phyloP scores from a whole-genome alignment of 73 alveolate species.

The Paraurostyla sp. region DNA sequence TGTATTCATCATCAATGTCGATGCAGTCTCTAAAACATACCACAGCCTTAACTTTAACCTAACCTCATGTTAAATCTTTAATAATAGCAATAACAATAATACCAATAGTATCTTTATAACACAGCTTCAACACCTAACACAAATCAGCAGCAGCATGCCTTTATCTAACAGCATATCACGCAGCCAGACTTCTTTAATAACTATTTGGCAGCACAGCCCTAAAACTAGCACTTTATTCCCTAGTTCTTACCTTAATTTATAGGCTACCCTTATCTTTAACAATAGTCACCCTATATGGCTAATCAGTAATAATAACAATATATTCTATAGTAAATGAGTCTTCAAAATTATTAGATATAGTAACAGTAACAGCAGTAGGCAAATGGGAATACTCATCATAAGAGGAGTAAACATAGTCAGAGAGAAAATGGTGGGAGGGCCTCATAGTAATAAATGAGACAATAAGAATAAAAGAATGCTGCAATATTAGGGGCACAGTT shows the following conservation, averaged over 20 bases:
- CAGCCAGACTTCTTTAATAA: background rate
- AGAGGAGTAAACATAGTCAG: background rate
- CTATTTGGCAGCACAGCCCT: background rate
- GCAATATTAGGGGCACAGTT: background rate
- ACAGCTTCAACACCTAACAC: no score
- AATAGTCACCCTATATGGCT: background rate
- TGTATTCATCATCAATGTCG: background rate
- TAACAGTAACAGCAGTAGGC: background rate
- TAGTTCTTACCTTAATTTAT: background rate
- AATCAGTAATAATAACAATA: no score
- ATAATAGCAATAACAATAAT: background rate
- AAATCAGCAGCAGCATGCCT: background rate
- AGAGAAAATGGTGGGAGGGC: background rate
- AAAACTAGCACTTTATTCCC: background rate
- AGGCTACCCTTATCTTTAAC: background rate
- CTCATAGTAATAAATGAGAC: background rate
- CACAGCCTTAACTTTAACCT: background rate
- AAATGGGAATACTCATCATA: background rate
- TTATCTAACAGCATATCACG: background rate
- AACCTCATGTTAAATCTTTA: background rate
- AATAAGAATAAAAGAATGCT: background rate
- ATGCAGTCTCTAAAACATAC: background rate
- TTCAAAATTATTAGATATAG: no score
- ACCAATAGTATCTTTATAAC: background rate
- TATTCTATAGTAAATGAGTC: no score